phyloP scores from a whole-genome alignment of 768 basidiomycete species.

The Mycena chlorophos region DNA sequence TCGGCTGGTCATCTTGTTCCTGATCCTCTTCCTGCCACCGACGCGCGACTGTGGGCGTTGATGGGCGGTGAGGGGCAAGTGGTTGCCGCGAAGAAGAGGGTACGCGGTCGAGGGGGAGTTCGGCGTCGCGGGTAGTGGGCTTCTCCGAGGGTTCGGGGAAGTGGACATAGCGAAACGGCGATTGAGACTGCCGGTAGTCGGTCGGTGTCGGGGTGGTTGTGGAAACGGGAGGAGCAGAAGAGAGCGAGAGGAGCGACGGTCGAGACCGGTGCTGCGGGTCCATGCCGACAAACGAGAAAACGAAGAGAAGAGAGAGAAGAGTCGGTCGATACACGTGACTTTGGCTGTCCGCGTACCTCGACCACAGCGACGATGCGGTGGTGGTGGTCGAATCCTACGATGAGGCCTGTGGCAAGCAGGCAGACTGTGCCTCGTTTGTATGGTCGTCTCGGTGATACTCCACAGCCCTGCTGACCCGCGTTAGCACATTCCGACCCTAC shows the following conservation, averaged over 20 bases:
- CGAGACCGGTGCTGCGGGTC: slow-evolving; percentile 28
- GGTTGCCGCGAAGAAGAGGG: slow-evolving; percentile 11
- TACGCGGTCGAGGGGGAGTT: slow-evolving; percentile 22
- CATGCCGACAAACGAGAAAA: slow-evolving; percentile 30
- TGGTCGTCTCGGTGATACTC: background rate
- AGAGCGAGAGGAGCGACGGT: slow-evolving; percentile 33
- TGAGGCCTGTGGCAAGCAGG: background rate
- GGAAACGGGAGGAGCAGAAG: slow-evolving; percentile 30
- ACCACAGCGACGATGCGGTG: background rate
- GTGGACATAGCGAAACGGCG: slow-evolving; percentile 37
- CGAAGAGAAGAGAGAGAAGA: slow-evolving; percentile 20
- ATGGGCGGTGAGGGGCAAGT: slow-evolving; percentile 7
- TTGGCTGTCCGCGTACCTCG: background rate
- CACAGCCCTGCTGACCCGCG: slow-evolving; percentile 15
- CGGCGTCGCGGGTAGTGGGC: slow-evolving; percentile 26
- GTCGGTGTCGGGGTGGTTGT: slow-evolving; percentile 25
- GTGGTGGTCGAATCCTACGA: background rate
- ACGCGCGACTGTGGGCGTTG: slow-evolving; percentile 10
- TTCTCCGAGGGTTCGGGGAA: slow-evolving; percentile 31
- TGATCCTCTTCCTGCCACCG: too few species aligned
- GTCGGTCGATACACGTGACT: slow-evolving; percentile 7
- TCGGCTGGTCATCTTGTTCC: too few species aligned
- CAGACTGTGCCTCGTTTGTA: background rate
- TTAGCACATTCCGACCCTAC: slow-evolving; percentile 5
- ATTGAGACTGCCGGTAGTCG: slow-evolving; percentile 29